These are phyloP conservation scores for Ailanthus altissimus DNA, from an alignment of 345 rosid genomes.

Conservation along the genomic window DNA sequence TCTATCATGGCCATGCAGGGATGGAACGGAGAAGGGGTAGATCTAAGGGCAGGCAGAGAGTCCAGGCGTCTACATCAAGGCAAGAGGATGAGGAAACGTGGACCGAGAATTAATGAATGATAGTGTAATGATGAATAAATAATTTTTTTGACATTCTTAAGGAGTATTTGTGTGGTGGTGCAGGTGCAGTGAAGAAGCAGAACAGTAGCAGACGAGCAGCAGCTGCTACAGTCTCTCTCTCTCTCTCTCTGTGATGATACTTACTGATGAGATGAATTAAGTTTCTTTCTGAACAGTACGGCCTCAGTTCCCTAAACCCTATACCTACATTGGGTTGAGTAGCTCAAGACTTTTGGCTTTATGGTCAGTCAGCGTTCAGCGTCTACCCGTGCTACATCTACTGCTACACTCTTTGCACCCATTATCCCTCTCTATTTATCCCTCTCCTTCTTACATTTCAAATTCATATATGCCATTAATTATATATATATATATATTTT, in stretches of 20 bases:
- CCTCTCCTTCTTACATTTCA: no score
- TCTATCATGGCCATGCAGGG: no score
- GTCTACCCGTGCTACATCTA: slow-evolving; percentile 19
- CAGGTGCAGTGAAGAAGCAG: neutral
- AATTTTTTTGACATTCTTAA: slow-evolving; percentile 45
- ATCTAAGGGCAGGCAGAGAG: slow-evolving; percentile 41
- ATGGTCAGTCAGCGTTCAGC: slow-evolving; percentile 20
- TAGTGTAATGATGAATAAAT: slow-evolving; percentile 57
- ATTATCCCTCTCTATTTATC: neutral
- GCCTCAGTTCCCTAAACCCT: slow-evolving; percentile 22
- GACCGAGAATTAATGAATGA: slow-evolving; percentile 36
- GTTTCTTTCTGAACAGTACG: slow-evolving; percentile 14
- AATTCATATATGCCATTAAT: no score
- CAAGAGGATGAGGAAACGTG: slow-evolving; percentile 30
- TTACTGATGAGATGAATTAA: no score
- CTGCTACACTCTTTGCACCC: slow-evolving; percentile 5
- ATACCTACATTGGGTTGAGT: slow-evolving; percentile 10
- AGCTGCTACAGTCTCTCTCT: no score
- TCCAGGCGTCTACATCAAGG: slow-evolving; percentile 16
- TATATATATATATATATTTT: no score
- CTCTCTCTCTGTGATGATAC: no score
- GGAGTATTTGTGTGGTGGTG: slow-evolving; percentile 19
- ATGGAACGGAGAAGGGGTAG: neutral
- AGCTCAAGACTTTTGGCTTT: slow-evolving; percentile 29
- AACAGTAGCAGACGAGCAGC: neutral